Conservation (phyloP, 371 early-diverging fungal genomes). For the Mucor plumbeus region DNA sequence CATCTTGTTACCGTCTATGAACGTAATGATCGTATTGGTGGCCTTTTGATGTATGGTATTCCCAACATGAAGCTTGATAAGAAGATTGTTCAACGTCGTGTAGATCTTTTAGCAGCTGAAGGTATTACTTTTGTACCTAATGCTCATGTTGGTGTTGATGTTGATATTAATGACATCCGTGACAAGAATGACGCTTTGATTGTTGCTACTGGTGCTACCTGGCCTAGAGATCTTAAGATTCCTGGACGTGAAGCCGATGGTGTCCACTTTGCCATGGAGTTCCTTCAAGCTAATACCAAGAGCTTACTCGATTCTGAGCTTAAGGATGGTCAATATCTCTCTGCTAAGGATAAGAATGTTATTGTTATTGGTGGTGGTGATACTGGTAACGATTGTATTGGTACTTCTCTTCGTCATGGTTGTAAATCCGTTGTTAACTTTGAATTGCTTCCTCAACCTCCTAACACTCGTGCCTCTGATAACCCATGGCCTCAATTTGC, state of each 20-base stretch:
- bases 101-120: slow-evolving; percentile 91
- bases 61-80: slow-evolving; percentile 99
- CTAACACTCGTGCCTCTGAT: slow-evolving; percentile 76
- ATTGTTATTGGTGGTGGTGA: slow-evolving; percentile 98
- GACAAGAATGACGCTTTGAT: slow-evolving; percentile 81
- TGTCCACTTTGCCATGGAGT: slow-evolving; percentile 98
- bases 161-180: slow-evolving; percentile 70
- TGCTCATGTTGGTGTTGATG: slow-evolving; percentile 85
- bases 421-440: slow-evolving; percentile 93
- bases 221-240: slow-evolving; percentile 94
- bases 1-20: slow-evolving; percentile 95
- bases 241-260: slow-evolving; percentile 87
- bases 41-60: slow-evolving; percentile 97
- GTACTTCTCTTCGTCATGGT: slow-evolving; percentile 91
- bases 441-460: slow-evolving; percentile 94
- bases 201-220: slow-evolving; percentile 94
- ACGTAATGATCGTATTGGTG: slow-evolving; percentile 94
- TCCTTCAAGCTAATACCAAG: slow-evolving; percentile 89
- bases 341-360: slow-evolving; percentile 91
- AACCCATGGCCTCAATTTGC: slow-evolving; percentile 98
- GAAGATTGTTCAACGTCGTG: slow-evolving; percentile 88
- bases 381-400: slow-evolving; percentile 97
- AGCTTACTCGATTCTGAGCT: slow-evolving; percentile 74
- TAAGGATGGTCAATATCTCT: slow-evolving; percentile 80
- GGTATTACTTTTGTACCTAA: slow-evolving; percentile 88